Evolutionary conservation across 345 rosid species (phyloP), one percentile per base, ranked within the genome.

Genomic region (Dimocarpus longan): DNA sequence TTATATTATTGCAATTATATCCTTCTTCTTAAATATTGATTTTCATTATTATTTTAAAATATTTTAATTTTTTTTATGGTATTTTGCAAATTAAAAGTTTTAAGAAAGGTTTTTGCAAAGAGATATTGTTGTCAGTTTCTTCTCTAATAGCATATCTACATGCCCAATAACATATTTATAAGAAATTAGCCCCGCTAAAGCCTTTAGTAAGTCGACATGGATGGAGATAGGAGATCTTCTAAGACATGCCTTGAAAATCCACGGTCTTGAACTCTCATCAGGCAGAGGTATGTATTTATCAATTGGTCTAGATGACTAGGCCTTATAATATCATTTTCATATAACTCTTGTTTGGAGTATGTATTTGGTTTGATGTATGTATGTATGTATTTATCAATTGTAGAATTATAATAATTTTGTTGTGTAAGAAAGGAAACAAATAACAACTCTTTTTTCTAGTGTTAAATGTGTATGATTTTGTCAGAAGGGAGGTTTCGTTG

Each of bases 221-320:
- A 56, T 73, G 63, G 82, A 73, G 21, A 79, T 46, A 3, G 78
- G 82, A 52, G 82, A 79, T 60, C 74, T 79, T 46, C 78, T 54
- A 64, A 79, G 21, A 21, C 77, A 72, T 2, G 82, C 77, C 65
- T 79, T 79, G 73, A 79, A 79, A 66, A 79, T 73, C 65, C 66
- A 68, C 3, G 3, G 68, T 19, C 68, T 73, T 7, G 82, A 73
- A 19, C 44, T 76, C 82, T 79, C 82, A 57, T 79, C 77, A 13
- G 81, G 81, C 4, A 73, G 77, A 22, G 77, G 68, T 50, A 79
- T 79, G 44, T 28, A 28, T 66, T 73, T 63, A 79, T 79, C 48
- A 79, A 43, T 9, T 70, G 80, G 62, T 78, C 80, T 10, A 78
- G 70, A 42, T 75, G 75, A 7, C 75, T 69, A 40, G 80, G 75